These are phyloP conservation scores for Trichoderma semiorbis DNA, from an alignment of 2,329 filamentous ascomycete genomes.

Conservation along the genomic window DNA sequence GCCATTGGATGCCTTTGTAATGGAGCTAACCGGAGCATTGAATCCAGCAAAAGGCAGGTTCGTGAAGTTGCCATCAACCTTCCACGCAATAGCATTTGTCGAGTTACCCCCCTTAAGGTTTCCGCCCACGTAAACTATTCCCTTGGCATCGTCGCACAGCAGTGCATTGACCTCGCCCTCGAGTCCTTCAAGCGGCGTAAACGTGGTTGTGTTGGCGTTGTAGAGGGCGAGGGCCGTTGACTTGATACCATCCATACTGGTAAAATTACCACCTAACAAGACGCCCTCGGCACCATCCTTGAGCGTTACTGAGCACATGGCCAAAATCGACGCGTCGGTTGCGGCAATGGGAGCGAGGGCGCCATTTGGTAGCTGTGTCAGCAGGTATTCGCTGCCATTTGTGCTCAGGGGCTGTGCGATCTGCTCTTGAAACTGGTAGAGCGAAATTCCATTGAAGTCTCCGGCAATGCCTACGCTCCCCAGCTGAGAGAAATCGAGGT, in stretches of 20 bases:
- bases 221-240: constrained; percentile 79
- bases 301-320: constrained; percentile 78
- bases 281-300: constrained; percentile 69
- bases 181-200: constrained; percentile 76
- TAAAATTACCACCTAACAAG: constrained; percentile 92
- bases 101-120: constrained; percentile 77
- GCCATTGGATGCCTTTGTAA: constrained; percentile 72
- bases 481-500: constrained; percentile 74
- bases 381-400: constrained; percentile 78
- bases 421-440: constrained; percentile 84
- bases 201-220: constrained; percentile 65
- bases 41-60: constrained; percentile 90
- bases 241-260: constrained; percentile 72
- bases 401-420: constrained; percentile 61
- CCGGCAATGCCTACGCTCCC: constrained; percentile 83
- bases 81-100: constrained; percentile 86
- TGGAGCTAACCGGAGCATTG: constrained; percentile 86
- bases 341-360: constrained; percentile 69
- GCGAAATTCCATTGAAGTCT: constrained; percentile 85
- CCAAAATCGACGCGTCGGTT: constrained; percentile 78
- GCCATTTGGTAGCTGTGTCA: constrained; percentile 81
- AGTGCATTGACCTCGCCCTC: constrained; percentile 78
- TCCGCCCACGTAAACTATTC: constrained; percentile 88
- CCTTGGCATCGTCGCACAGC: constrained; percentile 72
- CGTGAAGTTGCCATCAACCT: constrained; percentile 63